Base-by-base conservation (phyloP, 2,329 filamentous ascomycete species). In the Neopestalotiopsis sp. region DNA sequence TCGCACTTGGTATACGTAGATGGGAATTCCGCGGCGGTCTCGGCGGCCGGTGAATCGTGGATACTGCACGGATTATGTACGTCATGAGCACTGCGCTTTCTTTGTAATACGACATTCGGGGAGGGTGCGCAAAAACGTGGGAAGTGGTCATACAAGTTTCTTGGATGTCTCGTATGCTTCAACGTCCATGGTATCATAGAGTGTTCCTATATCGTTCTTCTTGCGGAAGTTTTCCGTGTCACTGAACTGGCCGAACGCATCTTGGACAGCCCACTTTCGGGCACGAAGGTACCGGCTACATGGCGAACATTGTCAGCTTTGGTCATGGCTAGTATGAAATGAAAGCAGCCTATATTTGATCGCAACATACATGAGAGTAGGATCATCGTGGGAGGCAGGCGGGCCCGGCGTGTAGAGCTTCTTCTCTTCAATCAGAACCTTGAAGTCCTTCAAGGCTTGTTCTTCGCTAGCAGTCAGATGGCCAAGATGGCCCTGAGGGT, bases 41-140 rank as follows among this genome's bases (percentile, higher is more conserved):
- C 95, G 90, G 73, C 94, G 92, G 67, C 95, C 95, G 24, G 94
- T 97, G 93, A 94, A 98, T 89, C 97, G 94, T 30, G 95, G 94
- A 78, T 97, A 97, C 92, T 95, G 76, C 28, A 61, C 9, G 30
- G 28, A 17, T 20, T 14, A 58, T n/a, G 32, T 34, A 20, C 12
- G n/a, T 61, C 28, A 53, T 67, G 65, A 67, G 65, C 65, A 57
- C 59, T 28, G 59, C 13, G 30, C 30, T 59, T 24, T 53, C 34
- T 24, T 53, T 53, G 45, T 53, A 32, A 24, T 32, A 53, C 34
- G 30, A 30, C 20, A 5, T n/a, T 13, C 1, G 24, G 62, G 13
- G 20, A 40, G 42, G 42, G 6, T 28, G 49, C 45, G 32, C 24
- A 4, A 40, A 40, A 30, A 1, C 30, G 34, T 34, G 17, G 17